Percentiles rank a stretch among this genome's conserved stretches.
These are phyloP conservation scores for Crithidia fasciculata DNA, from an alignment of 208 protist species.

Conservation along the genomic window DNA sequence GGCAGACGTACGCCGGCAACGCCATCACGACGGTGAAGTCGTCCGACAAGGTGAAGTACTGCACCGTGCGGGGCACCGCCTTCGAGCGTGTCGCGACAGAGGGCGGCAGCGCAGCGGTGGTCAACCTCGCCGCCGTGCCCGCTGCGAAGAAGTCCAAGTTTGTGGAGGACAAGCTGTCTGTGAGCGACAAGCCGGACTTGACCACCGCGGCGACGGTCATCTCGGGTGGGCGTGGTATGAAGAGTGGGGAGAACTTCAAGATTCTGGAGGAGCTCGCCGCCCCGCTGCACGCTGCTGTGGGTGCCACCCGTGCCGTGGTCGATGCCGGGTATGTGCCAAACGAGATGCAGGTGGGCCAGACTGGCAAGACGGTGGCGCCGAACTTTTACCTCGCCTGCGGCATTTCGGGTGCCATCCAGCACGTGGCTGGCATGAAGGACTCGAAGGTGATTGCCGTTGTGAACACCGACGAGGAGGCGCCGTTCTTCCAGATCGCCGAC, in stretches of 20 bases:
- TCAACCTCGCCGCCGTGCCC: conserved; percentile 44
- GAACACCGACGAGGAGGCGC: conserved; percentile 98
- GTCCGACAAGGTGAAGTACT: conserved; percentile 90
- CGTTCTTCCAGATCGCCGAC: conserved; percentile 98
- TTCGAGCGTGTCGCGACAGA: conserved; percentile 69
- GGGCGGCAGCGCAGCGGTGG: conserved; percentile 48
- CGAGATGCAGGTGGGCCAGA: conserved; percentile 98
- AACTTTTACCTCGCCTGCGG: conserved; percentile 98
- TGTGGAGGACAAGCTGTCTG: conserved; percentile 55
- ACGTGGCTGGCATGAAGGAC: conserved; percentile 99
- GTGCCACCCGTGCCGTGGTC: conserved; percentile 98
- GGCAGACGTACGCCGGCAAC: conserved; percentile 98
- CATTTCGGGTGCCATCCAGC: conserved; percentile 97
- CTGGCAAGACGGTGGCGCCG: conserved; percentile 98
- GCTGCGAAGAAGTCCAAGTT: conserved; percentile 49
- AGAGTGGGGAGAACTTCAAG: conserved; percentile 98
- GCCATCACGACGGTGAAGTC: conserved; percentile 95
- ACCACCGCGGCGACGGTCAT: conserved; percentile 92
- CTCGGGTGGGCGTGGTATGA: conserved; percentile 96
- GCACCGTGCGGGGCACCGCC: conserved; percentile 95
- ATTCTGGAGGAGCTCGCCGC: conserved; percentile 95
- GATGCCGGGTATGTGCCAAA: conserved; percentile 94
- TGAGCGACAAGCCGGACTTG: conserved; percentile 95
- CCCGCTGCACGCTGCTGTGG: conserved; percentile 93
- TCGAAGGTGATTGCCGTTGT: conserved; percentile 96